Percentiles rank a stretch among this genome's conserved stretches.
phyloP scores from a whole-genome alignment of 192 early-diverging fungal genomes.

The Rhizoclosmatium globosum region DNA sequence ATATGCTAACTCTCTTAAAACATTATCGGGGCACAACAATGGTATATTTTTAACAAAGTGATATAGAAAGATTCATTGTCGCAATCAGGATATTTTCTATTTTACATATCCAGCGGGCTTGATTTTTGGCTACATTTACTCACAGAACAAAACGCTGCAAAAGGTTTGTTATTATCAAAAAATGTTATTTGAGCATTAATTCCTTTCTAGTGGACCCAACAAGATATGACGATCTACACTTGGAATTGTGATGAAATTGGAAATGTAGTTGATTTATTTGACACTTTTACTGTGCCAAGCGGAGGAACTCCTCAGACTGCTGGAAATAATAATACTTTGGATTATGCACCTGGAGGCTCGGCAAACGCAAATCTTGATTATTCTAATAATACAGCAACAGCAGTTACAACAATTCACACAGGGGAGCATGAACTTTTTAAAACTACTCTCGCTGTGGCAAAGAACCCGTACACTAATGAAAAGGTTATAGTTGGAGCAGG shows the following conservation, averaged over 20 bases:
- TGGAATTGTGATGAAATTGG: neutral
- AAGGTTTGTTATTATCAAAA: no score
- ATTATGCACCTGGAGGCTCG: neutral
- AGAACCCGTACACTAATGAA: neutral
- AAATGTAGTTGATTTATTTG: no score
- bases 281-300: no score
- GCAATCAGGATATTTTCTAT: neutral
- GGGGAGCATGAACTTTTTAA: neutral
- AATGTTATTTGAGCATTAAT: no score
- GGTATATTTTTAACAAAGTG: no score
- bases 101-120: neutral
- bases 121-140: conserved; percentile 3
- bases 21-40: no score
- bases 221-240: neutral
- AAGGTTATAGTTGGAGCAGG: neutral
- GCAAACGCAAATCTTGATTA: neutral
- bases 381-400: neutral
- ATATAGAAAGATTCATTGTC: neutral
- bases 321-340: neutral
- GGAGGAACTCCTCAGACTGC: neutral
- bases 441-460: neutral
- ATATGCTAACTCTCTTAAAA: neutral
- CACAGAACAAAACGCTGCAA: neutral
- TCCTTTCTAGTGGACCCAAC: no score
- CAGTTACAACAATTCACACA: neutral